phyloP scores from a whole-genome alignment of 192 early-diverging fungal genomes.

The Geosiphon pyriformis region DNA sequence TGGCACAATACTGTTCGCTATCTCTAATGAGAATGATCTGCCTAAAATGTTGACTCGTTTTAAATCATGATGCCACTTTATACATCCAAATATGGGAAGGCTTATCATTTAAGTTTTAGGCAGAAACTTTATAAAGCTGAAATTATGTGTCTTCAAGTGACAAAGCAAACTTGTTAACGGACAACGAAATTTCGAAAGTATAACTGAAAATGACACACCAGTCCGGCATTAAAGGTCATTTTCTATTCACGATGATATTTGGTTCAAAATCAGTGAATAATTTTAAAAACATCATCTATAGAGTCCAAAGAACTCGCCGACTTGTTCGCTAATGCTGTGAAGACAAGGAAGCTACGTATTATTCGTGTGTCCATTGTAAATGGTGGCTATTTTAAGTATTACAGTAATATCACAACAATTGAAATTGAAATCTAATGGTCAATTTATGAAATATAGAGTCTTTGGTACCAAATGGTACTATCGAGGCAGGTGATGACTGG shows the following conservation, averaged over 20 bases:
- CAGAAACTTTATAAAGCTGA: too few relatives aligned
- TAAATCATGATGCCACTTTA: too few relatives aligned
- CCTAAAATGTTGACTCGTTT: too few relatives aligned
- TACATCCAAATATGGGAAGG: too few relatives aligned
- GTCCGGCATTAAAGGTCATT: slow-evolving; percentile 47
- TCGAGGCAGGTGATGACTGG: slow-evolving; percentile 28
- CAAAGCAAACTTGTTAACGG: too few relatives aligned
- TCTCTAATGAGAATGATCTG: too few relatives aligned
- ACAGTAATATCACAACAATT: background rate
- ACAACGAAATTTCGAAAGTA: too few relatives aligned
- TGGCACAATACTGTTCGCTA: too few relatives aligned
- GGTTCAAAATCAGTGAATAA: background rate
- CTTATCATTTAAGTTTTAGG: too few relatives aligned
- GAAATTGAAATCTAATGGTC: background rate
- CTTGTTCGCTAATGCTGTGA: slow-evolving; percentile 38
- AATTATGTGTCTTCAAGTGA: too few relatives aligned
- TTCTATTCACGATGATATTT: background rate
- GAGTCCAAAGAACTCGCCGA: slow-evolving; percentile 47
- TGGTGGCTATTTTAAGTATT: slow-evolving; percentile 31
- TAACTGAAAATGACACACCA: slow-evolving; percentile 49
- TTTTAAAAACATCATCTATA: slow-evolving; percentile 7
- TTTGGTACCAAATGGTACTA: slow-evolving; percentile 27
- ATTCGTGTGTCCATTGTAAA: slow-evolving; percentile 44
- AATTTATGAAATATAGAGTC: slow-evolving; percentile 28
- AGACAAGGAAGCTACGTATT: slow-evolving; percentile 32